Percentiles rank a stretch among this genome's conserved stretches.
Evolutionary conservation across 257 asterid species (phyloP).

Genomic region (Eustoma russellianum): DNA sequence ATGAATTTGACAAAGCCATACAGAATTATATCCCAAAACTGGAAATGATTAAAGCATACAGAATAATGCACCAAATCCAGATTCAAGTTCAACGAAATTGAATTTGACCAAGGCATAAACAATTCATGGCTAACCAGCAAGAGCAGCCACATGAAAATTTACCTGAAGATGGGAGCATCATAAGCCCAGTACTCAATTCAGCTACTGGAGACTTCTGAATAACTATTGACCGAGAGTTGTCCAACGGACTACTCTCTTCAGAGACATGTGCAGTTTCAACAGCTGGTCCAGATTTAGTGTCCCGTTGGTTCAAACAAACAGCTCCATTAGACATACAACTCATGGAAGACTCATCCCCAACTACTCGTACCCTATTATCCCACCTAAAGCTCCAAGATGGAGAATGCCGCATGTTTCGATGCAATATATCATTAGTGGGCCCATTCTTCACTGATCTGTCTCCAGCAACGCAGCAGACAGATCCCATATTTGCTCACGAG

Average conservation of each 20-base stretch:
- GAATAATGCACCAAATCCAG: background rate
- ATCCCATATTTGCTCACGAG: constrained; percentile 47
- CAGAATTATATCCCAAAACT: too few species aligned
- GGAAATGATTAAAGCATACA: background rate
- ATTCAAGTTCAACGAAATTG: too few species aligned
- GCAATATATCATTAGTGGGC: constrained; percentile 47
- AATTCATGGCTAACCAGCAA: background rate
- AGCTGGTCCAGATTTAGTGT: constrained; percentile 50
- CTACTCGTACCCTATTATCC: constrained; percentile 89
- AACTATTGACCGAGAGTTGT: constrained; percentile 51
- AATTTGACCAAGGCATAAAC: background rate
- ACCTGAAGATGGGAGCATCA: constrained; percentile 62
- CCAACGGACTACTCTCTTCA: constrained; percentile 72
- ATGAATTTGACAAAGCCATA: too few species aligned
- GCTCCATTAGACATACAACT: constrained; percentile 51
- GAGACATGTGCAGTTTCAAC: constrained; percentile 62
- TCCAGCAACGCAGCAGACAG: constrained; percentile 95
- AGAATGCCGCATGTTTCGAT: constrained; percentile 64
- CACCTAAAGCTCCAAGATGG: constrained; percentile 96
- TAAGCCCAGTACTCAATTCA: constrained; percentile 41
- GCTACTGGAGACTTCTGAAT: constrained; percentile 73
- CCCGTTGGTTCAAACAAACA: constrained; percentile 29
- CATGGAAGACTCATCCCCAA: constrained; percentile 77
- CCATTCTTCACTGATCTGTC: constrained; percentile 56
- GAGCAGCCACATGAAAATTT: constrained; percentile 15